phyloP scores from a whole-genome alignment of 2,329 filamentous ascomycete species.

The Xylaria sp. region DNA sequence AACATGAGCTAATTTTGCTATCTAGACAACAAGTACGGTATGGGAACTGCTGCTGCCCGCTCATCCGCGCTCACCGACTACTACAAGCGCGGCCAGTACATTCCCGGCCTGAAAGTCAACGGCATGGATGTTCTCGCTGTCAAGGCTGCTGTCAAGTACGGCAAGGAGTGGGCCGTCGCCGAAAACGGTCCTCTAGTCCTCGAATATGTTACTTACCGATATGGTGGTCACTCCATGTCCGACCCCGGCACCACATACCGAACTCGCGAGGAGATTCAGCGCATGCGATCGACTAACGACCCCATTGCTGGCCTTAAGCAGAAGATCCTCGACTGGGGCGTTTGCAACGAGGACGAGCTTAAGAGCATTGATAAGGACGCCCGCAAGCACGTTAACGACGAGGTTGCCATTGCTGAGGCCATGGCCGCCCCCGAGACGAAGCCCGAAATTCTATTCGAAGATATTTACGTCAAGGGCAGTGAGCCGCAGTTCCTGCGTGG shows the following conservation, averaged over 20 bases:
- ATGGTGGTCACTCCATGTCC: constrained; percentile 99
- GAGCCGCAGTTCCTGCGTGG: constrained; percentile 90
- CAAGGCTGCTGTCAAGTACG: constrained; percentile 94
- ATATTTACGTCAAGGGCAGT: constrained; percentile 88
- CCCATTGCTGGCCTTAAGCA: constrained; percentile 97
- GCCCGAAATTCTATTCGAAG: constrained; percentile 87
- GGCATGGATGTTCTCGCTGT: constrained; percentile 99
- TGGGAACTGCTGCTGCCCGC: constrained; percentile 95
- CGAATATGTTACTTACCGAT: constrained; percentile 99
- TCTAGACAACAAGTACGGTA: constrained; percentile 99
- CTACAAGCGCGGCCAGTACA: constrained; percentile 99
- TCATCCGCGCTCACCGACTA: constrained; percentile 97
- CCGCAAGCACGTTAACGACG: constrained; percentile 80
- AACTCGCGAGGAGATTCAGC: constrained; percentile 98
- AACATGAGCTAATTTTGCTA: constrained; percentile 35
- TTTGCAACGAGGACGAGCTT: constrained; percentile 91
- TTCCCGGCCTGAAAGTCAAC: constrained; percentile 98
- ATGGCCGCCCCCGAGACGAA: constrained; percentile 83
- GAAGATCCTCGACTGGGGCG: constrained; percentile 95
- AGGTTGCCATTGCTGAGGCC: constrained; percentile 88
- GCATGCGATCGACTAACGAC: constrained; percentile 98
- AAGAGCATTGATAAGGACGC: constrained; percentile 96
- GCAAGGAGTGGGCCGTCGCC: constrained; percentile 81
- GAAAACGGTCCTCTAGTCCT: constrained; percentile 94
- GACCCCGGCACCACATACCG: constrained; percentile 99